Evolutionary conservation across 129 eudicot genomes (phyloP).

Genomic region (Chrysanthemum makinoi): DNA sequence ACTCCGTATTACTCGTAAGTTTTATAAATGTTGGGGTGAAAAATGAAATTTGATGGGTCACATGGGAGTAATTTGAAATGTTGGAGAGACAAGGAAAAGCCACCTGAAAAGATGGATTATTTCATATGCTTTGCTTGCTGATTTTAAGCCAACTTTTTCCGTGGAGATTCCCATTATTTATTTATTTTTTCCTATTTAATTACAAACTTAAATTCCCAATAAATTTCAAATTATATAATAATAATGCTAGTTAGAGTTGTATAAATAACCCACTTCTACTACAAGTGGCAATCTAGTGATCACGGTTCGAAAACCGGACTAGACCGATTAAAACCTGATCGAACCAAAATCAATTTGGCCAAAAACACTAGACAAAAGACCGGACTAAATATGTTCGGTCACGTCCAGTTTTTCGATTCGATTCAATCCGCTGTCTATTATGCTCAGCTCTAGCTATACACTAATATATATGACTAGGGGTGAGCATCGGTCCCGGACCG

Average conservation of each 20-base stretch:
- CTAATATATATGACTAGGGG: no score
- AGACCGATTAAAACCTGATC: no score
- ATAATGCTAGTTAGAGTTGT: slow-evolving; percentile 11
- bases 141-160: slow-evolving; percentile 29
- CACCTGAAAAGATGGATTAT: slow-evolving; percentile 31
- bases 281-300: background rate
- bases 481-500: no score
- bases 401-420: no score
- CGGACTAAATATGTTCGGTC: no score
- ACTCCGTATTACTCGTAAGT: no score
- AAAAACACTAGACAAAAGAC: no score
- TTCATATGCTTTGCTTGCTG: slow-evolving; percentile 27
- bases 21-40: slow-evolving; percentile 2
- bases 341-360: no score
- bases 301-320: no score
- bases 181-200: slow-evolving; percentile 3
- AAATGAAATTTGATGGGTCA: background rate
- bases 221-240: background rate
- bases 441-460: background rate
- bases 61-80: slow-evolving; percentile 26
- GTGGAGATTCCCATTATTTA: slow-evolving; percentile 20
- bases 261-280: background rate
- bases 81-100: slow-evolving; percentile 23
- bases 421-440: no score
- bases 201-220: slow-evolving; percentile 20